phyloP scores from a whole-genome alignment of 208 protist species.

The Acanthamoeba lugdunensis region DNA sequence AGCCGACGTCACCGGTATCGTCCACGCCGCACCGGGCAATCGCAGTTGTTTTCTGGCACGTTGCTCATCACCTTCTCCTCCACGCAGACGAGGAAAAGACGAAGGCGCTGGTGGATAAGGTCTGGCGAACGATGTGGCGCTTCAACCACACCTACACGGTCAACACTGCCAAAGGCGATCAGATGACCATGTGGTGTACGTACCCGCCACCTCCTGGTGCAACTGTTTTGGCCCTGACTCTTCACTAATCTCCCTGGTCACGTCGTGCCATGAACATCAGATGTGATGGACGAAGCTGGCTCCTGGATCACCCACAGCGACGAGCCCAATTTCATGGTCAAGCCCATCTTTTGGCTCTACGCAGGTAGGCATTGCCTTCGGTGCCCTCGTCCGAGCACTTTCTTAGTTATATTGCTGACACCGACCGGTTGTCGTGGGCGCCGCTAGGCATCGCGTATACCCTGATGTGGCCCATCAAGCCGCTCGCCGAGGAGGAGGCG shows the following conservation, averaged over 20 bases:
- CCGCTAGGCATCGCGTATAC: neutral
- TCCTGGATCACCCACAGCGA: slow-evolving; percentile 66
- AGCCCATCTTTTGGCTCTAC: slow-evolving; percentile 48
- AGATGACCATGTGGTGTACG: slow-evolving; percentile 59
- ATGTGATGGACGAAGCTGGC: slow-evolving; percentile 44
- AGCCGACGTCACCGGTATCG: neutral
- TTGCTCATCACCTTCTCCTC: neutral
- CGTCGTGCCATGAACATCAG: neutral
- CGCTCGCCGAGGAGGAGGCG: slow-evolving; percentile 6
- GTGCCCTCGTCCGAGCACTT: too few species aligned
- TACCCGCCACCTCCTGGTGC: neutral
- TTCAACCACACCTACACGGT: slow-evolving; percentile 64
- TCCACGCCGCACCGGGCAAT: neutral
- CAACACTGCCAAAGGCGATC: neutral
- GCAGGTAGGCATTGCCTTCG: neutral
- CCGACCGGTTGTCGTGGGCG: neutral
- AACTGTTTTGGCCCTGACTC: neutral
- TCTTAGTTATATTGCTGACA: neutral
- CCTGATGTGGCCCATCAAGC: slow-evolving; percentile 45
- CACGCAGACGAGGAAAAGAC: neutral
- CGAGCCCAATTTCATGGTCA: slow-evolving; percentile 34
- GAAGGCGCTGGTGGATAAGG: neutral
- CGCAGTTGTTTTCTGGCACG: too few species aligned
- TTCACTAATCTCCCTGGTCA: neutral
- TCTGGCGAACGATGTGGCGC: slow-evolving; percentile 49